Evolutionary conservation across 164 flowering plant species (phyloP), one percentile per base, ranked within the genome.

Genomic region (Nelumbo lutea): DNA sequence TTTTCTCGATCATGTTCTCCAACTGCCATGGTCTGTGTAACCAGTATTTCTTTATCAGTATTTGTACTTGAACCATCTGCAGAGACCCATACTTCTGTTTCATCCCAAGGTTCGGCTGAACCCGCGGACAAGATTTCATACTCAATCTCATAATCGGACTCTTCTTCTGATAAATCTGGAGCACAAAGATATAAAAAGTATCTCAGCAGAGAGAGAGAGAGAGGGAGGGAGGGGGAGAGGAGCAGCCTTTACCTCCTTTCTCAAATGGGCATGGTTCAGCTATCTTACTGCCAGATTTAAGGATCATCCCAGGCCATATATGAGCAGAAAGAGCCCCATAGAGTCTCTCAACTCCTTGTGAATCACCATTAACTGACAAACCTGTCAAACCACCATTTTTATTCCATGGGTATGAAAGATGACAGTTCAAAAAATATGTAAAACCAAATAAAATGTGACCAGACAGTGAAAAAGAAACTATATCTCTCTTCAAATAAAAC

Each of bases 221-320:
- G 59, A 50, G 1, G 14, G 53, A 2, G 8, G 56, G 50, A 41
- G 46, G 9, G 48, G 52, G 11, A 42, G 5, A 1, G 38, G 60
- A 70, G 42, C 27, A 27, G 27, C 27, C 27, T 27, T 27, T 27
- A 87, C 90, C 90, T 85, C 83, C 85, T 75, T 74, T 77, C 50
- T 82, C 86, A 9, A 83, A 84, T 48, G 80, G 72, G 42, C 78
- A 80, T 59, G 93, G 88, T 63, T 80, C 76, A 51, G 62, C 64
- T 57, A 85, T 81, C 77, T 64, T 82, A 65, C 87, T 79, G 9
- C 93, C 90, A 61, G 95, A 86, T 73, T 89, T 92, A 68, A 95
- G 83, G 69, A 84, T 67, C 99, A 95, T 90, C 72, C 99, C 97
- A 71, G 96, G 97, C 99, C 99, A 95, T 91, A 95, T 87, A 75